These are phyloP conservation scores for Austroboletus niveus DNA, from an alignment of 1,284 basidiomycete genomes.

Conservation along the genomic window DNA sequence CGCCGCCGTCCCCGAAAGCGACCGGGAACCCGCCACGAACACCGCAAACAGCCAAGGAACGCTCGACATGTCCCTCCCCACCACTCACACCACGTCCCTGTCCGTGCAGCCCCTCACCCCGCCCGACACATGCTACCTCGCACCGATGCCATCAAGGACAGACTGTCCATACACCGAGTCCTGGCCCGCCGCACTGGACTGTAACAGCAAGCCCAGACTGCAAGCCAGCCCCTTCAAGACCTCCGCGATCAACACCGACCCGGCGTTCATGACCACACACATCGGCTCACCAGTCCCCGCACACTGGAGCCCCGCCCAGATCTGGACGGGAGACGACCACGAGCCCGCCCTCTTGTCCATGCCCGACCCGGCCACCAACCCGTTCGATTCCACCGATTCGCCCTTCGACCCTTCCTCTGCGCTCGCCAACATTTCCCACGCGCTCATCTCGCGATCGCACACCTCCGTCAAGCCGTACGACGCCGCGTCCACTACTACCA, in stretches of 20 bases:
- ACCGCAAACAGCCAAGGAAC: slow-evolving; percentile 4
- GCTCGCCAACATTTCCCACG: slow-evolving; percentile 16
- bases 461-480: slow-evolving; percentile 17
- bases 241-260: slow-evolving; percentile 6
- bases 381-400: slow-evolving; percentile 5
- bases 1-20: neutral
- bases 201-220: slow-evolving; percentile 7
- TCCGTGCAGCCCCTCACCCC: slow-evolving; percentile 25
- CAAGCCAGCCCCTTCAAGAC: slow-evolving; percentile 24
- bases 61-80: slow-evolving; percentile 13
- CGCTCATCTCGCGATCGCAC: slow-evolving; percentile 22
- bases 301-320: slow-evolving; percentile 15
- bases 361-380: neutral
- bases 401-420: slow-evolving; percentile 2
- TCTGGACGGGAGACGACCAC: slow-evolving; percentile 23
- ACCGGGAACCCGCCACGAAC: neutral
- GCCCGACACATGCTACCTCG: slow-evolving; percentile 26
- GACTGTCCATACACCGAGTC: slow-evolving; percentile 26
- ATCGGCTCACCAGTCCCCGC: slow-evolving; percentile 18
- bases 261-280: slow-evolving; percentile 4
- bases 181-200: slow-evolving; percentile 19
- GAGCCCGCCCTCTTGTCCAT: neutral
- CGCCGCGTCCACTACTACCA: slow-evolving; percentile 1
- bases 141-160: slow-evolving; percentile 12
- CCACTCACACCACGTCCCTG: slow-evolving; percentile 5